Conservation (phyloP, 2,329 filamentous ascomycete genomes). For the Paraphaeosphaeria minitans region DNA sequence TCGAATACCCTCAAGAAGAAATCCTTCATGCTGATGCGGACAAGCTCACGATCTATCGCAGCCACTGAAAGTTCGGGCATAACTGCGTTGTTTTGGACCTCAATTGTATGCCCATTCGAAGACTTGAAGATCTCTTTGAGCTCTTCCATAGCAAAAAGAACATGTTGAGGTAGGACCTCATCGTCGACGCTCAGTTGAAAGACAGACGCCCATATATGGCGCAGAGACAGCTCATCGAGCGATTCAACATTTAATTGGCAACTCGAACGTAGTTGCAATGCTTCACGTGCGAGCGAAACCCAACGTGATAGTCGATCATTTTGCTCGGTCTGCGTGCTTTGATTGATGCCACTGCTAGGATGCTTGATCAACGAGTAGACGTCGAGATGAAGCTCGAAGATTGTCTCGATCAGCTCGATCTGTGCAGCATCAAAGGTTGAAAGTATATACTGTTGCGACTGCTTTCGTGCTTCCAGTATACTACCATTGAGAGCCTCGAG, state of each 20-base stretch:
- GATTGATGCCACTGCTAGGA: constrained; percentile 61
- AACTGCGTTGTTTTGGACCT: constrained; percentile 80
- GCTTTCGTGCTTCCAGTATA: constrained; percentile 29
- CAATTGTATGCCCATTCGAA: constrained; percentile 58
- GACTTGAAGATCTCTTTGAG: constrained; percentile 60
- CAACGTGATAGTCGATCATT: constrained; percentile 65
- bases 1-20: constrained; percentile 93
- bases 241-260: constrained; percentile 25
- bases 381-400: constrained; percentile 72
- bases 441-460: constrained; percentile 24
- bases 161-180: constrained; percentile 62
- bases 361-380: constrained; percentile 67
- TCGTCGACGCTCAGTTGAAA: constrained; percentile 64
- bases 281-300: constrained; percentile 62
- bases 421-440: constrained; percentile 43
- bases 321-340: constrained; percentile 58
- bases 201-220: constrained; percentile 70
- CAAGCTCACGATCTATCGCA: constrained; percentile 89
- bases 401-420: constrained; percentile 61
- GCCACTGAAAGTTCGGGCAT: constrained; percentile 84
- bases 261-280: constrained; percentile 51
- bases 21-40: constrained; percentile 91
- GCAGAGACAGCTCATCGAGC: constrained; percentile 55
- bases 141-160: constrained; percentile 67
- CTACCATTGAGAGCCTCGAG: constrained; percentile 34